A percentile compares a stretch with the other conserved stretches of the same genome.
These are phyloP conservation scores for Monosporascus sp. DNA, from an alignment of 2,329 filamentous ascomycete genomes.

Conservation along the genomic window DNA sequence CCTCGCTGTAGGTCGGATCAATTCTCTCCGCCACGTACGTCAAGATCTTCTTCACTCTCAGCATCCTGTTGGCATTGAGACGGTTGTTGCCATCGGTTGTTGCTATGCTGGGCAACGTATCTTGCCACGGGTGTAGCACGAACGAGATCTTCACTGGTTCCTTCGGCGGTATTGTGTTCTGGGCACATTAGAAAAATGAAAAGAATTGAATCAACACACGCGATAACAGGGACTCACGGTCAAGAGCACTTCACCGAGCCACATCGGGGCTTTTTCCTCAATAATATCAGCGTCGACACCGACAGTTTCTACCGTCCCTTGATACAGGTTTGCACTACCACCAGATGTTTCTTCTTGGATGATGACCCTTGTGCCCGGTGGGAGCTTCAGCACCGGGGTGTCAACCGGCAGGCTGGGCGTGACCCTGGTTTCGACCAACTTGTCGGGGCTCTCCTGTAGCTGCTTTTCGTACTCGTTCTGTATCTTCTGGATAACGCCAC, in stretches of 20 bases:
- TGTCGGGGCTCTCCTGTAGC: slow-evolving; percentile 48
- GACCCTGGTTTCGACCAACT: slow-evolving; percentile 56
- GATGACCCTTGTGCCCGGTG: slow-evolving; percentile 60
- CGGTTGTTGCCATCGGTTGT: slow-evolving; percentile 78
- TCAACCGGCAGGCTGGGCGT: slow-evolving; percentile 66
- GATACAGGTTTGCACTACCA: slow-evolving; percentile 78
- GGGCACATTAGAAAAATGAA: slow-evolving; percentile 8
- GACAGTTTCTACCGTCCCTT: slow-evolving; percentile 77
- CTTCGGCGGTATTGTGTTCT: slow-evolving; percentile 78
- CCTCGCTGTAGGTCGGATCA: slow-evolving; percentile 60
- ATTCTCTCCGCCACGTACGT: slow-evolving; percentile 90
- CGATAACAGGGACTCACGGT: slow-evolving; percentile 38
- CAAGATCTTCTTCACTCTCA: slow-evolving; percentile 90
- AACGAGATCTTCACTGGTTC: slow-evolving; percentile 98
- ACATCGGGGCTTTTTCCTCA: slow-evolving; percentile 81
- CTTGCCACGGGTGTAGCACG: slow-evolving; percentile 75
- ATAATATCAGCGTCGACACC: slow-evolving; percentile 75
- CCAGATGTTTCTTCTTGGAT: slow-evolving; percentile 65
- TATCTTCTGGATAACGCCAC: slow-evolving; percentile 67
- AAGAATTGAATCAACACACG: not conserved
- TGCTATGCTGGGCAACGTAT: slow-evolving; percentile 68
- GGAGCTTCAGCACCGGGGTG: slow-evolving; percentile 70
- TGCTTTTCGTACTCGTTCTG: slow-evolving; percentile 68
- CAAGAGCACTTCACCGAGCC: slow-evolving; percentile 84
- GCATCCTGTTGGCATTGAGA: slow-evolving; percentile 94